Conservation (phyloP, 2,329 filamentous ascomycete species). For the Alternaria sp. region DNA sequence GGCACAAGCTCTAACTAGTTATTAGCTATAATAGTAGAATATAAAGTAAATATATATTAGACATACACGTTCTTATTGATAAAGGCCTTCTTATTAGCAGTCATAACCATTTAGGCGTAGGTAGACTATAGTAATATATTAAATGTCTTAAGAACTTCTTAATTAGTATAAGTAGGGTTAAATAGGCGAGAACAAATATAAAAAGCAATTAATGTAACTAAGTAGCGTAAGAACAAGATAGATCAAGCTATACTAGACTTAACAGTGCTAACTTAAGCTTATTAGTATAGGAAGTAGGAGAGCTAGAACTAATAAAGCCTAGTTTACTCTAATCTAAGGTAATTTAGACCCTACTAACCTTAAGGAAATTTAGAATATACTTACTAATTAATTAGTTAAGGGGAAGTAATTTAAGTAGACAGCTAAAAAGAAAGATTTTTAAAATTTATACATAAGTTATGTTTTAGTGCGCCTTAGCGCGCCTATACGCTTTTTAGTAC, state of each 20-base stretch:
- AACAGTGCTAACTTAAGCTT: background rate
- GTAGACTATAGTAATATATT: background rate
- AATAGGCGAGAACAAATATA: too few relatives aligned
- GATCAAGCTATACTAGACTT: background rate
- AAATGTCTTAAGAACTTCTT: background rate
- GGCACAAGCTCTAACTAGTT: too few relatives aligned
- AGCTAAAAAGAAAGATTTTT: background rate
- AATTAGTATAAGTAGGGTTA: background rate
- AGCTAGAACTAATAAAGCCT: too few relatives aligned
- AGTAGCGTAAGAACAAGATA: background rate
- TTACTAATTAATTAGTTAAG: too few relatives aligned
- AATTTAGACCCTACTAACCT: too few relatives aligned
- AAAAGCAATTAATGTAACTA: background rate
- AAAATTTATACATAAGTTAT: background rate
- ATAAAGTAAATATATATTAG: background rate
- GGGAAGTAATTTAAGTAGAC: background rate
- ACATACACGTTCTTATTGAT: background rate
- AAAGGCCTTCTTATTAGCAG: background rate
- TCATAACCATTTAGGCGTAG: background rate
- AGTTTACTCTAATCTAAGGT: too few relatives aligned
- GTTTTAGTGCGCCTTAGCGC: background rate
- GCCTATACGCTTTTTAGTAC: too few relatives aligned
- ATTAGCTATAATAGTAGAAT: background rate
- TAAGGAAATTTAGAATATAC: too few relatives aligned
- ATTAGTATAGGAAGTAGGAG: background rate